Evolutionary conservation across 2,329 filamentous ascomycete genomes (phyloP), one percentile per base, ranked within the genome.

Genomic region (Cytospora schulzeri): DNA sequence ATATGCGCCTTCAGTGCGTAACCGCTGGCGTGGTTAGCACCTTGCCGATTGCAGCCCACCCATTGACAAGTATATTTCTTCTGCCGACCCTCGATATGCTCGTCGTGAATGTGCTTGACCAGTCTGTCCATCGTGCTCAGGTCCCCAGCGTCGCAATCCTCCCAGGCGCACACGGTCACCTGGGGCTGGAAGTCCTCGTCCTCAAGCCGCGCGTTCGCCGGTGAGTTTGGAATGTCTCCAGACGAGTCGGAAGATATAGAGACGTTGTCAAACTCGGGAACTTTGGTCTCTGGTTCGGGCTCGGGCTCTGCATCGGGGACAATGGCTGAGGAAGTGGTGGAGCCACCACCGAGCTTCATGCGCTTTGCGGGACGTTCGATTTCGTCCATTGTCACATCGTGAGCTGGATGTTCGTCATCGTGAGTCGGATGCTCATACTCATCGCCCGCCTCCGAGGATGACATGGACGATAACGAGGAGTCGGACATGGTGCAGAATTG

Each of bases 61-160:
- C 95, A 99, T 78, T 98, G 94, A 78, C 95, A 99, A n/a, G 92
- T 93, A 76, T 98, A 98, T 76, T 95, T 97, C 79, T 96, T 97
- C 79, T 95, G 91, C 62, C 93, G 87, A 67, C 89, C 92, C 73
- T 95, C 92, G 72, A 98, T 97, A 77, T 99, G 95, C 65, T 94
- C 92, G 73, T 93, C 90, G 77, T 98, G 94, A 66, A 95, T 91
- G 73, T 95, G 91, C 70, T 91, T 86, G 51, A 95, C 91, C 52
- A 95, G 78, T 68, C 81, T 86, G 76, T 95, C 91, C 91, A 94
- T 94, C 73, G 93, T 91, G 19, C 86, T 83, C 69, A 91, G 77
- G 71, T 93, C 90, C 48, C 88, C 89, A 3, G 82, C 86, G 50
- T 81, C 80, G 73, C 91, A 95, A 64, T 88, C 89, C 68, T 91